phyloP scores from a whole-genome alignment of 495 filamentous ascomycete genomes.

The Aspergillus coremiiformis region DNA sequence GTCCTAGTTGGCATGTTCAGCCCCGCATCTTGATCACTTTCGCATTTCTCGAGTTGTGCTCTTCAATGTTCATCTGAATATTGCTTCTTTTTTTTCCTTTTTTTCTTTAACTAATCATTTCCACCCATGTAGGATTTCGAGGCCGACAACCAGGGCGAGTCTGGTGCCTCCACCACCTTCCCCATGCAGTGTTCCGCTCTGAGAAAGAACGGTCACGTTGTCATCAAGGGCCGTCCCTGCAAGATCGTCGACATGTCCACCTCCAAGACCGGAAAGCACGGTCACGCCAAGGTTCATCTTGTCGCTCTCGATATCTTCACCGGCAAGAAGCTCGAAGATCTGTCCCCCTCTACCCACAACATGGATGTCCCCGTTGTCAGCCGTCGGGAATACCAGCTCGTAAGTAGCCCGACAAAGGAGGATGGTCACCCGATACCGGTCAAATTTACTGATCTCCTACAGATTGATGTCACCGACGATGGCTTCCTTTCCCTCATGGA shows the following conservation, averaged over 20 bases:
- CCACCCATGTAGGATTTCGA: background rate
- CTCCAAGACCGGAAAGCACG: slow-evolving; percentile 99
- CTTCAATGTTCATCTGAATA: too few species aligned
- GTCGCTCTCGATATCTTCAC: slow-evolving; percentile 98
- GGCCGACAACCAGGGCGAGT: slow-evolving; percentile 65
- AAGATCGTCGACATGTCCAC: slow-evolving; percentile 99
- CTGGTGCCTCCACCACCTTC: slow-evolving; percentile 87
- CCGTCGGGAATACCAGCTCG: slow-evolving; percentile 87
- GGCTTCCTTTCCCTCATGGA: slow-evolving; percentile 84
- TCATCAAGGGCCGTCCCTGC: slow-evolving; percentile 97
- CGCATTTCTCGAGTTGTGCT: background rate
- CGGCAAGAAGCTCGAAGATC: slow-evolving; percentile 97
- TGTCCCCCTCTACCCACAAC: slow-evolving; percentile 99
- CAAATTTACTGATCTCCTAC: background rate
- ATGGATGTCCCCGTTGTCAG: slow-evolving; percentile 96
- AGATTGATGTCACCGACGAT: slow-evolving; percentile 87
- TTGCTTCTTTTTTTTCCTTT: too few species aligned
- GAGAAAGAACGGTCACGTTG: slow-evolving; percentile 96
- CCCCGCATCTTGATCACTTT: slow-evolving; percentile 27
- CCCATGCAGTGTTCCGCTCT: slow-evolving; percentile 99
- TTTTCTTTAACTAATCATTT: background rate
- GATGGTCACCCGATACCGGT: background rate
- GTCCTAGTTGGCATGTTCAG: slow-evolving; percentile 14
- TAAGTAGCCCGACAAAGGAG: slow-evolving; percentile 41
- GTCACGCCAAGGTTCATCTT: slow-evolving; percentile 99